Evolutionary conservation across 228 moss, liverwort and hornwort species (phyloP).

Genomic region (Sphagnum fallax): DNA sequence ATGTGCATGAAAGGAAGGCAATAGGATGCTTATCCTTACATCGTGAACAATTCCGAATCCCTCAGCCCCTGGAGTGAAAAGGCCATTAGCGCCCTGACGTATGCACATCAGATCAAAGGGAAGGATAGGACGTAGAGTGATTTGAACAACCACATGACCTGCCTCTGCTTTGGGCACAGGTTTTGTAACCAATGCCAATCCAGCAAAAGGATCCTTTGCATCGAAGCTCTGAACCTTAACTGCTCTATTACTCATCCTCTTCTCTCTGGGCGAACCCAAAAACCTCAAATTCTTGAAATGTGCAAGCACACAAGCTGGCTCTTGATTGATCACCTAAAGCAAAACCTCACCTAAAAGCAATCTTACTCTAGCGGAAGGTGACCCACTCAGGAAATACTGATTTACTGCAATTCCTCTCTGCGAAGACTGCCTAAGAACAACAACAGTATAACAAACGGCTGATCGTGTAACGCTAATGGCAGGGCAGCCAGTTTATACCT

Average conservation of each 20-base stretch:
- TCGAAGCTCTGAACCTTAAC: conserved; percentile 49
- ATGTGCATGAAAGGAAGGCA: neutral
- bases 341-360: too few relatives aligned
- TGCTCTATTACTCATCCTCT: conserved; percentile 26
- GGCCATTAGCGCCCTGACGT: conserved; percentile 25
- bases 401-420: too few relatives aligned
- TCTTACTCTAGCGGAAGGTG: too few relatives aligned
- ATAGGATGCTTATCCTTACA: conserved; percentile 22
- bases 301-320: too few relatives aligned
- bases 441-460: too few relatives aligned
- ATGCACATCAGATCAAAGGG: conserved; percentile 62
- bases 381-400: too few relatives aligned
- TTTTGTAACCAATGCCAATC: conserved; percentile 58
- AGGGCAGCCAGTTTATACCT: too few relatives aligned
- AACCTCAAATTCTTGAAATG: too few relatives aligned
- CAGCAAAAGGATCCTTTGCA: conserved; percentile 45
- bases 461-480: too few relatives aligned
- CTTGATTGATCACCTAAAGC: too few relatives aligned
- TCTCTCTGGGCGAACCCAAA: too few relatives aligned
- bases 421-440: too few relatives aligned
- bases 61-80: conserved; percentile 62
- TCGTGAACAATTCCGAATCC: conserved; percentile 74
- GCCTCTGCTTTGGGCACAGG: conserved; percentile 53
- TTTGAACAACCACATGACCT: conserved; percentile 69
- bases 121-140: conserved; percentile 70